A percentile compares a stretch with the other conserved stretches of the same genome.
Conservation (phyloP, 2,329 filamentous ascomycete genomes). For the Rhytidhysteron rufulum region DNA sequence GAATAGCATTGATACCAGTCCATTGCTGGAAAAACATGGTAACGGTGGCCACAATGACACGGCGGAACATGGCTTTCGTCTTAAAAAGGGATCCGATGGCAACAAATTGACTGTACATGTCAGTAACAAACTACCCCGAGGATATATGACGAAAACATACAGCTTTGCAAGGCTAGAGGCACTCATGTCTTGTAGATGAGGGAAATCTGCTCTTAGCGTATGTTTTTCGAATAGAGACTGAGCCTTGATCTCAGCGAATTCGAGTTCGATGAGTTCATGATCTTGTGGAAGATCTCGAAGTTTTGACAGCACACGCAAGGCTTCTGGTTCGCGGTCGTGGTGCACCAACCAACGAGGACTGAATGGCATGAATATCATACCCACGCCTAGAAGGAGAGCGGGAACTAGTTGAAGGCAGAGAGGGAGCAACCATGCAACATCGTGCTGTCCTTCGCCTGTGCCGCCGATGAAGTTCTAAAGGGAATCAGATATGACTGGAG, state of each 20-base stretch:
- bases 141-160: constrained; percentile 3
- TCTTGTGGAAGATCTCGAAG: constrained; percentile 60
- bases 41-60: constrained; percentile 58
- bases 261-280: constrained; percentile 67
- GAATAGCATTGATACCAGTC: constrained; percentile 47
- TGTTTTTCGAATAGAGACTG: constrained; percentile 75
- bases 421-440: constrained; percentile 71
- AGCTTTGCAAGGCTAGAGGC: constrained; percentile 53
- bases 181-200: constrained; percentile 58
- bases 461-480: constrained; percentile 49
- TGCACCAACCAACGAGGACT: constrained; percentile 73
- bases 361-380: constrained; percentile 78
- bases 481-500: constrained; percentile 14
- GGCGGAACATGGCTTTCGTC: constrained; percentile 62
- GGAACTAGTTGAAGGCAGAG: constrained; percentile 68
- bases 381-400: constrained; percentile 61
- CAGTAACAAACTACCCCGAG: neutral
- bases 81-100: constrained; percentile 63
- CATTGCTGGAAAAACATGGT: constrained; percentile 51
- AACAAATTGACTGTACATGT: constrained; percentile 59
- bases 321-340: constrained; percentile 66
- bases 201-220: constrained; percentile 64
- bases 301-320: constrained; percentile 57
- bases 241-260: constrained; percentile 80
- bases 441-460: constrained; percentile 53